Evolutionary conservation across 495 filamentous ascomycete species (phyloP), one percentile per base, ranked within the genome.

Genomic region (Neurospora sp.): DNA sequence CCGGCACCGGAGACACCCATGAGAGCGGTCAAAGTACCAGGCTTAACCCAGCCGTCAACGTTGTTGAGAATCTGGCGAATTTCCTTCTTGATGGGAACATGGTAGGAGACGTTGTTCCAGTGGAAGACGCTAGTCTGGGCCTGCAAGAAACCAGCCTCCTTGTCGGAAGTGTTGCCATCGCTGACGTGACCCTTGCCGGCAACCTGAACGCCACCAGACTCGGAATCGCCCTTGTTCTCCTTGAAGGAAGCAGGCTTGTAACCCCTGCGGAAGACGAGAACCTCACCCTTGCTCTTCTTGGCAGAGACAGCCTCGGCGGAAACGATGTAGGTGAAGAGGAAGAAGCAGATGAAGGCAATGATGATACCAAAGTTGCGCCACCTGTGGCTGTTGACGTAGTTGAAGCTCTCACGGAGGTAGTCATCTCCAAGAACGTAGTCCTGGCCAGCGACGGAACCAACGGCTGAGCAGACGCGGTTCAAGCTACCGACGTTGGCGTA

Each of bases 31-130:
- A 97, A 78, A 16, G 93, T 96, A 71, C 94, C 94, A 38, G 94
- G 94, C 78, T 95, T 94, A 69, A 97, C 92, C 92, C 92, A 97
- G 38, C 94, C 94, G 77, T 94, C 92, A 7, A 97, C 91, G 73
- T 94, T 84, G 74, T 97, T 89, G 41, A 97, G 85, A 74, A 97
- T 91, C 37, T 91, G 86, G n/a, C 93, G 86, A 35, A 85, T 82
- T 74, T 92, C 88, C 10, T 85, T 85, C 82, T 96, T 96, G 78
- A 97, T 92, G 81, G 94, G 93, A 83, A 97, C 91, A 74, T 96
- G 92, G 77, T 95, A 97, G 81, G 89, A 91, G 4, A 97, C 90
- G 77, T 94, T 86, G 72, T 90, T 88, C 94, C 94, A 97, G 76
- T 92, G 91, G 81, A 97, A 97, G 70, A 94, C 89, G 23, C 91